Evolutionary conservation across 1,139 yeast genomes (phyloP).

Genomic region (Candida pseudoviswanathii): DNA sequence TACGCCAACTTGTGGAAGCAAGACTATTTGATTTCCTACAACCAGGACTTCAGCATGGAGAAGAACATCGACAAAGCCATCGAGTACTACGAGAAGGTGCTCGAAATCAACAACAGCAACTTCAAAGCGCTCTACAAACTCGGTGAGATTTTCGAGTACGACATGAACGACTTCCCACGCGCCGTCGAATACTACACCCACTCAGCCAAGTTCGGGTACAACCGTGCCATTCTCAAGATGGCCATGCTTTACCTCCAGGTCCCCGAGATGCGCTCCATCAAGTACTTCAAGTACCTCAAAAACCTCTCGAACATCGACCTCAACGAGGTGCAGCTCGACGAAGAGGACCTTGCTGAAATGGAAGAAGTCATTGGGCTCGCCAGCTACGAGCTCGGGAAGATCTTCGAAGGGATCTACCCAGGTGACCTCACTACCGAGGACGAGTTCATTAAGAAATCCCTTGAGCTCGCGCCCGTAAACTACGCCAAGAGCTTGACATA

Average conservation of each 20-base stretch:
- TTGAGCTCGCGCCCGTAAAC: conserved; percentile 48
- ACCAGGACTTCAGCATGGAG: conserved; percentile 41
- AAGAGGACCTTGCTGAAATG: conserved; percentile 45
- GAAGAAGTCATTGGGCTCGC: conserved; percentile 47
- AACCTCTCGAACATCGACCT: conserved; percentile 41
- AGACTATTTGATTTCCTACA: conserved; percentile 32
- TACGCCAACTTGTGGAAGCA: conserved; percentile 45
- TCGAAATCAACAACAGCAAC: conserved; percentile 35
- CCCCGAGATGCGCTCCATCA: conserved; percentile 37
- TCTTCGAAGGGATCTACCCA: conserved; percentile 67
- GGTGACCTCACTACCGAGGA: conserved; percentile 44
- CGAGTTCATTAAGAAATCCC: conserved; percentile 36
- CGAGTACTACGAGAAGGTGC: conserved; percentile 35
- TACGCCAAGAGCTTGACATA: conserved; percentile 64
- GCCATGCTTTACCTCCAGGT: conserved; percentile 42
- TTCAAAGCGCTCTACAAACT: conserved; percentile 40
- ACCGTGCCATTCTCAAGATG: conserved; percentile 46
- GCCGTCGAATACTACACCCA: conserved; percentile 41
- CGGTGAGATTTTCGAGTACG: conserved; percentile 46
- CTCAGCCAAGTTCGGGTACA: conserved; percentile 47
- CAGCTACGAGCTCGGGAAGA: conserved; percentile 59
- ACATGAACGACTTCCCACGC: conserved; percentile 30
- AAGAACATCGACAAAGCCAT: conserved; percentile 35
- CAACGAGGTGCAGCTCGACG: conserved; percentile 37
- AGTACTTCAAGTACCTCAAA: conserved; percentile 39